Evolutionary conservation across 345 rosid genomes (phyloP).

Genomic region (Sonneratia alba): DNA sequence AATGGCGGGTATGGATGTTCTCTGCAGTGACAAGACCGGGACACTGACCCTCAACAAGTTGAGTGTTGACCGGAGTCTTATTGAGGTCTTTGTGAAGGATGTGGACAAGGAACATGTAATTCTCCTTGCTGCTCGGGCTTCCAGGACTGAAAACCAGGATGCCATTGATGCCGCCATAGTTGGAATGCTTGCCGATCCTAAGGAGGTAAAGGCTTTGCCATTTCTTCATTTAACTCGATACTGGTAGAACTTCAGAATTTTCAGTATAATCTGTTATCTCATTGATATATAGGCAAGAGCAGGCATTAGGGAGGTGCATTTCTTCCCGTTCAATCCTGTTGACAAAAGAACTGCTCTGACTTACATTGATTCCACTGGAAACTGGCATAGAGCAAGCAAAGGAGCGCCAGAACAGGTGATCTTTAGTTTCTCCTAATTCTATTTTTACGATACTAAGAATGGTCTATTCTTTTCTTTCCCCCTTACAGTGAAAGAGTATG

Average conservation of each 20-base stretch:
- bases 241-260: neutral
- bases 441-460: too few species aligned
- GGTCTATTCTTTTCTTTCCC: neutral
- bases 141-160: conserved; percentile 33
- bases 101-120: conserved; percentile 22
- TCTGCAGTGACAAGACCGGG: conserved; percentile 35
- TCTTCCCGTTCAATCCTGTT: conserved; percentile 31
- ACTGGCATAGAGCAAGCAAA: conserved; percentile 29
- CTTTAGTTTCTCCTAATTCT: neutral
- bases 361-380: conserved; percentile 21
- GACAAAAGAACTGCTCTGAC: conserved; percentile 36
- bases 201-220: conserved; percentile 17
- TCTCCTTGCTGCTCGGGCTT: conserved; percentile 31
- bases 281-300: conserved; percentile 25
- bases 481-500: neutral
- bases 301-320: conserved; percentile 27
- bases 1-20: conserved; percentile 36
- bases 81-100: conserved; percentile 23
- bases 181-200: conserved; percentile 28
- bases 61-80: conserved; percentile 25
- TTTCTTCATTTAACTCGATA: too few species aligned
- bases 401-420: conserved; percentile 36
- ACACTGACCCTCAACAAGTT: conserved; percentile 33
- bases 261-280: neutral
- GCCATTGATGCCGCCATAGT: conserved; percentile 33